phyloP scores from a whole-genome alignment of 257 asterid species.

The Anisodus tanguticus region DNA sequence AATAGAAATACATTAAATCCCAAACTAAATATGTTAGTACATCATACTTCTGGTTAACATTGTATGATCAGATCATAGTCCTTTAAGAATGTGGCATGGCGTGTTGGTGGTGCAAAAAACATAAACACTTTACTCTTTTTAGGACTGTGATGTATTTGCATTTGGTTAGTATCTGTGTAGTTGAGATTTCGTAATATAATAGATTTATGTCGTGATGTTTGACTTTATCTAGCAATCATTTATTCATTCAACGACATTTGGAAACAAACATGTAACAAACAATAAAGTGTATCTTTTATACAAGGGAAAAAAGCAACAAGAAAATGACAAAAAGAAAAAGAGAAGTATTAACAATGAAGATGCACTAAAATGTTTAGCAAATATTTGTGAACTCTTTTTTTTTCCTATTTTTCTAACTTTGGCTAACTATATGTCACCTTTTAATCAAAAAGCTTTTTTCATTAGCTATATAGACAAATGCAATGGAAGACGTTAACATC shows the following conservation, averaged over 20 bases:
- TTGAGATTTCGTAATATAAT: not conserved
- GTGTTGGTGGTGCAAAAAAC: not conserved
- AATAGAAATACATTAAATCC: no score
- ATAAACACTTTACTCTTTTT: not conserved
- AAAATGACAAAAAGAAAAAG: conserved; percentile 13
- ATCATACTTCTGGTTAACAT: not conserved
- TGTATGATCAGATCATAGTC: not conserved
- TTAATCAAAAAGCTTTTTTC: not conserved
- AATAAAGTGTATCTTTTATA: conserved; percentile 12
- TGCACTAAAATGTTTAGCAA: not conserved
- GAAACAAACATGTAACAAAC: conserved; percentile 28
- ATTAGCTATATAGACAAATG: not conserved
- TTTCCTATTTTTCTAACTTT: not conserved
- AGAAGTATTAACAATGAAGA: not conserved
- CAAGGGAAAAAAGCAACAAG: conserved; percentile 14
- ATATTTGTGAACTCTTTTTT: not conserved
- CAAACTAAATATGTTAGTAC: no score
- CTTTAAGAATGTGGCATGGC: not conserved
- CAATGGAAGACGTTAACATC: not conserved
- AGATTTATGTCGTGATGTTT: conserved; percentile 3
- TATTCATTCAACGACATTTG: not conserved
- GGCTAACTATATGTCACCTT: conserved; percentile 19
- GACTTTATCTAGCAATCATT: conserved; percentile 29
- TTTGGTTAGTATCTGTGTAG: not conserved
- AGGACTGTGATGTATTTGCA: not conserved